phyloP scores from a whole-genome alignment of 2,329 filamentous ascomycete species.

The Parastagonospora avenae region DNA sequence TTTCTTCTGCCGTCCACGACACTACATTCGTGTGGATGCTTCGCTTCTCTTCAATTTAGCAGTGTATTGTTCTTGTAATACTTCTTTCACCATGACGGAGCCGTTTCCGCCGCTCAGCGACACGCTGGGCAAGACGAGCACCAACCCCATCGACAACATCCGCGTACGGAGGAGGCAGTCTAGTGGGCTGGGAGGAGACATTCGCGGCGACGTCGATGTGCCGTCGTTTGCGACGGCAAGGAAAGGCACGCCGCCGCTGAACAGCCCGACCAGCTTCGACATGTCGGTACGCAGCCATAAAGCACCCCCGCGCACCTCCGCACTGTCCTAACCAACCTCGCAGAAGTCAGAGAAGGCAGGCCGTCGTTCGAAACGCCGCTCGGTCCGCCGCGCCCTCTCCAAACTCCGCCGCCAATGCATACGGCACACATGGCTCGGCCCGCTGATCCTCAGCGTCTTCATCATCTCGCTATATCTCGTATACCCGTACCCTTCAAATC shows the following conservation, averaged over 20 bases:
- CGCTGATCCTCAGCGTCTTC: constrained; percentile 69
- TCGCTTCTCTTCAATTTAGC: not conserved
- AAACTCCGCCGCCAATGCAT: constrained; percentile 54
- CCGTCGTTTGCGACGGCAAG: constrained; percentile 56
- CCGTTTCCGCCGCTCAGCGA: constrained; percentile 41
- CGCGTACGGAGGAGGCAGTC: constrained; percentile 49
- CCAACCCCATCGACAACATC: constrained; percentile 13
- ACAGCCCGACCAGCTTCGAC: constrained; percentile 17
- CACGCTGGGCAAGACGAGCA: constrained; percentile 15
- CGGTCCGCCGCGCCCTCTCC: constrained; percentile 51
- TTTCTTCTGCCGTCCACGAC: not conserved
- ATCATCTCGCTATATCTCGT: constrained; percentile 72
- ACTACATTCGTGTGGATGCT: not conserved
- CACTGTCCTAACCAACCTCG: not conserved
- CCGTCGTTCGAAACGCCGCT: constrained; percentile 54
- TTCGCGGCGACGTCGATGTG: constrained; percentile 58
- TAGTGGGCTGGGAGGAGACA: constrained; percentile 57
- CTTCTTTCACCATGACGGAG: constrained; percentile 29
- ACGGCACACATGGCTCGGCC: constrained; percentile 67
- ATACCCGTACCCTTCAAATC: constrained; percentile 79
- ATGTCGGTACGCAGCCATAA: constrained; percentile 21
- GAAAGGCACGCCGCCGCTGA: constrained; percentile 24
- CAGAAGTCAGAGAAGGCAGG: constrained; percentile 29
- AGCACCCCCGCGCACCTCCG: not conserved
- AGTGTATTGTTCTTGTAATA: not conserved